A percentile compares a stretch with the other conserved stretches of the same genome.
These are phyloP conservation scores for Neolentinus lepideus DNA, from an alignment of 1,284 basidiomycete species.

Conservation along the genomic window DNA sequence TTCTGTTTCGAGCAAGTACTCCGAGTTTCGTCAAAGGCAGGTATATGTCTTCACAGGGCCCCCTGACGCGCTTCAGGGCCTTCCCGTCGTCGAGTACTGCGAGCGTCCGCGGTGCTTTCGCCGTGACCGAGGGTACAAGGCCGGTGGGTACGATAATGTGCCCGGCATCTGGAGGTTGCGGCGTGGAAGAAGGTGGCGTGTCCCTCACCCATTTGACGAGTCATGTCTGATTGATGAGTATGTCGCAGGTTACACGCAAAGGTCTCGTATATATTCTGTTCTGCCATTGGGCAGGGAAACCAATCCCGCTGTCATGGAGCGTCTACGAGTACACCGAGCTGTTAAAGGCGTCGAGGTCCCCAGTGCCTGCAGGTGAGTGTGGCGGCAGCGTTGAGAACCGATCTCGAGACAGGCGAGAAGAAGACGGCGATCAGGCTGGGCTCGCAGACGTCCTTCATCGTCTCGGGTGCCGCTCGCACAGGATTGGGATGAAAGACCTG, in stretches of 20 bases:
- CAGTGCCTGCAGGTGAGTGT: conserved; percentile 42
- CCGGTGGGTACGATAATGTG: conserved; percentile 10
- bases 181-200: conserved; percentile 22
- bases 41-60: too few relatives aligned
- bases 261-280: conserved; percentile 35
- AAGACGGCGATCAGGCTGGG: conserved; percentile 43
- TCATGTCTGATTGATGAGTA: too few relatives aligned
- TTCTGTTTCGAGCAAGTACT: too few relatives aligned
- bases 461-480: conserved; percentile 8
- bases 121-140: conserved; percentile 23
- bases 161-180: conserved; percentile 18
- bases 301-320: conserved; percentile 19
- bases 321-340: conserved; percentile 23
- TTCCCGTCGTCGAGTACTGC: conserved; percentile 22
- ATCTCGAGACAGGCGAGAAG: conserved; percentile 28
- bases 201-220: neutral
- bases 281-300: conserved; percentile 34
- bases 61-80: conserved; percentile 27
- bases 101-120: conserved; percentile 23
- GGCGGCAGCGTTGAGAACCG: conserved; percentile 53
- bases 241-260: conserved; percentile 9
- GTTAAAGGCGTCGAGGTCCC: conserved; percentile 38
- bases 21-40: too few relatives aligned
- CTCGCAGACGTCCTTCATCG: conserved; percentile 26
- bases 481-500: conserved; percentile 28